phyloP scores from a whole-genome alignment of 2,329 filamentous ascomycete species.

The Microsporum ferrugineum region DNA sequence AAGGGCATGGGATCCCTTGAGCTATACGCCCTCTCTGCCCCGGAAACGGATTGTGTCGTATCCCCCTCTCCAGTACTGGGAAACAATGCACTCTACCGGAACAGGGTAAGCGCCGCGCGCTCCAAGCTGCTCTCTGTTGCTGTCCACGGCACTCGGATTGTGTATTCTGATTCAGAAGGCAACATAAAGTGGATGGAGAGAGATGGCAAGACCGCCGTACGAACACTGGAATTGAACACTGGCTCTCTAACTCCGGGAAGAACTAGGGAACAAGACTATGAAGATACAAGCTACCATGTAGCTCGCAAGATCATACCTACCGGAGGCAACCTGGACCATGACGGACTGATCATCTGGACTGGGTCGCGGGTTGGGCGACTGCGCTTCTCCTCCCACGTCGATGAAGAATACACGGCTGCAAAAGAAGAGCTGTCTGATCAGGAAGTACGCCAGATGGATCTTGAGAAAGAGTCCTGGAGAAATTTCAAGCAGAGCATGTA shows the following conservation, averaged over 20 bases:
- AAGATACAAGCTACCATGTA: constrained; percentile 41
- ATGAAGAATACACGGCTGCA: neutral
- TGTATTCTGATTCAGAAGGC: constrained; percentile 73
- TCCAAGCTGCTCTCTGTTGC: constrained; percentile 73
- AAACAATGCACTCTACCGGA: constrained; percentile 45
- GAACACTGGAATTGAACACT: constrained; percentile 47
- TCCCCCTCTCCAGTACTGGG: neutral
- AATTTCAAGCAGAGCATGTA: neutral
- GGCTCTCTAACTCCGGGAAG: neutral
- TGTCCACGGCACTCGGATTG: constrained; percentile 69
- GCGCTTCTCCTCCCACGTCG: constrained; percentile 43
- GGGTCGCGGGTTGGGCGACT: constrained; percentile 71
- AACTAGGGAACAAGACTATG: constrained; percentile 6
- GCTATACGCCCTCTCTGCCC: constrained; percentile 47
- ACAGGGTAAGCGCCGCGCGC: constrained; percentile 69
- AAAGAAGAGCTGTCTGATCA: neutral
- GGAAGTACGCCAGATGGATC: neutral
- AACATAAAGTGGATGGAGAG: constrained; percentile 84
- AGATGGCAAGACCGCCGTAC: constrained; percentile 52
- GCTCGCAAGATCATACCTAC: constrained; percentile 68
- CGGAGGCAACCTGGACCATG: constrained; percentile 32
- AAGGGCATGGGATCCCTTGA: constrained; percentile 84
- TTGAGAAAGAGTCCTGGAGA: neutral
- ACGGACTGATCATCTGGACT: constrained; percentile 76
- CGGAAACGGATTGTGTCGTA: neutral